Evolutionary conservation across 2,329 filamentous ascomycete genomes (phyloP), one percentile per base, ranked within the genome.

Genomic region (Periglandula ipomoeae): DNA sequence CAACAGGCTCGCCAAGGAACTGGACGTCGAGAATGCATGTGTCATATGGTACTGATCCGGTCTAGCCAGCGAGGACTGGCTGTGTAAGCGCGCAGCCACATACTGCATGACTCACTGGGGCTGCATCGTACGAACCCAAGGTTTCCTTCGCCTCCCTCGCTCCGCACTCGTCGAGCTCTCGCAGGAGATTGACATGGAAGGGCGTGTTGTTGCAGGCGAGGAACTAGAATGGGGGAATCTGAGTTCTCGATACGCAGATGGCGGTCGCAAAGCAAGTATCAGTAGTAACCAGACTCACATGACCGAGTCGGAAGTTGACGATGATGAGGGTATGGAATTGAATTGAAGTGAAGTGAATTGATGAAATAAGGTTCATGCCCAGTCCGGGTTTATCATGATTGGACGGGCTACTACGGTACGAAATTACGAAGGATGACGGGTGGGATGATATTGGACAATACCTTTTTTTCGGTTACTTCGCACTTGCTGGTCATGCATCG

Each of bases 61-160:
- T 7, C 81, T 91, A 13, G 91, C 93, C 15, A 87, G 84, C 57
- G 93, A 98, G 67, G 88, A 95, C 47, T 96, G 90, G 89, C 76
- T 98, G 35, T 87, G 89, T 64, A 87, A 87, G 58, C 84, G 91
- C 47, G 89, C 93, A 0, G 90, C 90, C 0, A 76, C 75, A 42
- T 97, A 94, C 67, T 96, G 89, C 62, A 80, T 98, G 66, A 85
- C 85, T 35, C 88, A 97, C 65, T 98, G 93, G 89, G 93, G 93
- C 47, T 83, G 93, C 42, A 81, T 98, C 24, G 93, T 97, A 20
- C 83, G 93, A 17, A 96, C 90, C 0, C 78, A 84, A 30, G 90
- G 87, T 1, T 98, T 97, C 71, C 76, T 89, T 51, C 83, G 80
- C 44, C 74, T 98, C 32, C 88, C 85, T 49, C 84, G 87, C 48